Base-by-base conservation (phyloP, 345 rosid species). In the Bretschneidera sinensis region DNA sequence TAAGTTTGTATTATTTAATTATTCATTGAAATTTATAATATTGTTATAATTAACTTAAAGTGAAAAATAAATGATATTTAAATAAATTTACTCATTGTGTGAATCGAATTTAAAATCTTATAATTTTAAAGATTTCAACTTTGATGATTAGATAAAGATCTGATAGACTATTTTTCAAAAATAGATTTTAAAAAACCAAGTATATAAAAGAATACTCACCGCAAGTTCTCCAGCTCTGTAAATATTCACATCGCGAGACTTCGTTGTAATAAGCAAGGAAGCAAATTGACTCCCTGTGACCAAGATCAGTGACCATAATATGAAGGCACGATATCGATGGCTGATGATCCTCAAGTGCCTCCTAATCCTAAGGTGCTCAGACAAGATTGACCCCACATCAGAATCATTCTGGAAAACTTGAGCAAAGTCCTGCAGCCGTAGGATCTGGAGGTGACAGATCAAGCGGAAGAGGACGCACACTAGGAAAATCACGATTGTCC, bases 371-470 rank as follows among this genome's bases (percentile, higher is more conserved):
- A 94, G 85, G 61, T 94, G 99, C 71, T 94, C 97, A 6, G 78
- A 74, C 61, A 94, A 64, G n/a, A 94, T 79, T 0, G 83, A 75
- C 49, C 75, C 76, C 57, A 92, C 92, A 63, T 94, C 95, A 14
- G 92, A 81, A 48, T 94, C 99, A 17, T 54, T 71, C 16, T 85
- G 80, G 65, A 94, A 92, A 16, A 90, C 79, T 60, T 63, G 62
- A 56, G 95, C 95, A 47, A 85, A 94, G 65, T 94, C 99, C 56
- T 87, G 95, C 17, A 90, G 85, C 24, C 97, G 76, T 13, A 94
- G 88, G 78, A 94, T 88, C 76, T 94, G 99, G 21, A 94, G 97
- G 71, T 82, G 84, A 76, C 97, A 94, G 56, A 90, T 80, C 33
- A 94, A 76, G 48, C 79, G 96, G 81, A 90, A 92, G 61, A 90